Conservation (phyloP, 306 rosid species). For the Rosa persica region DNA sequence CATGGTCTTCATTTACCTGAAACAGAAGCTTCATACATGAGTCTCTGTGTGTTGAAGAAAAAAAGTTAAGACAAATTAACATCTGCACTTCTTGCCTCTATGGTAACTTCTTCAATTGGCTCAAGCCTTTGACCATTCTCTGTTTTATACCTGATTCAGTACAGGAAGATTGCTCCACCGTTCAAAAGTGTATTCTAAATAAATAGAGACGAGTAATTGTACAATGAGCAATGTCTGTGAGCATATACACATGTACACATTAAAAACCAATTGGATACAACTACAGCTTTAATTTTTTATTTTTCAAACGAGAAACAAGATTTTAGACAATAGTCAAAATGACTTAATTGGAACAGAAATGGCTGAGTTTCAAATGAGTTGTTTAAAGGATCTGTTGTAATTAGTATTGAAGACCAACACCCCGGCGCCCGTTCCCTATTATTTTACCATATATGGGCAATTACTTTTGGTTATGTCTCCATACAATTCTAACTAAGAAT, state of each 20-base stretch:
- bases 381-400: neutral
- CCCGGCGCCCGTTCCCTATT: neutral
- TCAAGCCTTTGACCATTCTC: slow-evolving; percentile 77
- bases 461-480: neutral
- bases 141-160: slow-evolving; percentile 74
- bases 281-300: neutral
- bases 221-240: neutral
- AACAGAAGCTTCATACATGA: slow-evolving; percentile 18
- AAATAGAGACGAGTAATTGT: neutral
- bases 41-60: slow-evolving; percentile 19
- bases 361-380: neutral
- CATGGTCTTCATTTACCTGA: slow-evolving; percentile 94
- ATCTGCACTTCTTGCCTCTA: slow-evolving; percentile 60
- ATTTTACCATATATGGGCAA: neutral
- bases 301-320: neutral
- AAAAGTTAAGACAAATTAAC: slow-evolving; percentile 8
- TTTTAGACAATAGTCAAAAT: neutral
- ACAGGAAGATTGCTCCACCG: slow-evolving; percentile 7
- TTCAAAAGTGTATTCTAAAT: slow-evolving; percentile 8
- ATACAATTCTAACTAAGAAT: neutral
- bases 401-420: neutral
- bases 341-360: neutral
- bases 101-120: slow-evolving; percentile 94
- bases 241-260: neutral
- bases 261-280: neutral